Base-by-base conservation (phyloP, 2,329 filamentous ascomycete species). In the Fonsecaea pedrosoi region DNA sequence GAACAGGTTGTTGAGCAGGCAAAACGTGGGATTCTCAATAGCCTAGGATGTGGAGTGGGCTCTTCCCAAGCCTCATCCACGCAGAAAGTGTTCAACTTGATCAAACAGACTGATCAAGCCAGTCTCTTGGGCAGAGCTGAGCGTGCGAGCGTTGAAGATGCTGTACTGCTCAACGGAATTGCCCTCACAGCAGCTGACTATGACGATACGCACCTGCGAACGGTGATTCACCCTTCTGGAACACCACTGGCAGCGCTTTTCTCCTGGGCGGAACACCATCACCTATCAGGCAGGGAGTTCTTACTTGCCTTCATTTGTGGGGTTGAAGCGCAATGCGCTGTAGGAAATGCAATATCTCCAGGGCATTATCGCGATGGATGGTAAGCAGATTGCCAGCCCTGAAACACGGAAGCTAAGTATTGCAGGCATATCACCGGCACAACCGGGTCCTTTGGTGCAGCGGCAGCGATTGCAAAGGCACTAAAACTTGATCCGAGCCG, bases 361-460 rank as follows among this genome's bases (percentile, higher is more conserved):
- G 76, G 81, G 38, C 84, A 86, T 73, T 86, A 86, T 71, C 81
- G 84, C 72, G 76, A 83, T 4, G 84, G 85, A n/a, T 86, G 84
- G 83, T 66, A 30, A 42, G 64, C 55, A 7, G 9, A 25, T n/a
- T 8, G 12, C 7, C 7, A 4, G 18, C 8, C 8, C 32, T n/a
- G 25, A 35, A 12, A 8, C n/a, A 37, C 55, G 34, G 30, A 34
- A 10, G n/a, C 30, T 30, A 10, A 62, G 15, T 25, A 1, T 55
- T 13, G 2, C 12, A 66, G 64, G 64, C 83, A 86, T 71, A 85
- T 85, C 66, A 85, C 84, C 1, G 81, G 79, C 32, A 83, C 82
- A 0, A 81, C 82, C 0, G 84, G 84, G 2, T 81, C 80, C 0
- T 80, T 86, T 15, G 83, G 84, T 8, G 83, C 84, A 2, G 83